Base-by-base conservation (phyloP, 2,329 filamentous ascomycete species). In the Fusarium domesticum region DNA sequence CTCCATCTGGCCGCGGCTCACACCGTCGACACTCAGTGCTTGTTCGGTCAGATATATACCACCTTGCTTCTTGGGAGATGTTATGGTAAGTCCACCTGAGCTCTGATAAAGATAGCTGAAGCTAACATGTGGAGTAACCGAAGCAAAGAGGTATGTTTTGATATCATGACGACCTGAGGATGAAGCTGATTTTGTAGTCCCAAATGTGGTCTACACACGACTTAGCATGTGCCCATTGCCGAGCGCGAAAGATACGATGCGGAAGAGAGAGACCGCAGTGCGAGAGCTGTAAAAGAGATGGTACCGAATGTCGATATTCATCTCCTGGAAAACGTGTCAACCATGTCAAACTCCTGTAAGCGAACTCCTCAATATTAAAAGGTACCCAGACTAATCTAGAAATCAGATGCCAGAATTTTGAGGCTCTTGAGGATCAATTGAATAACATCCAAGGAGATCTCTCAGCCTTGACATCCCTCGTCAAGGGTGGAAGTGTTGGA, bases 171-270 rank as follows among this genome's bases (percentile, higher is more conserved):
- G 16, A 10, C 36, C 28, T 17, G n/a, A 42, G 17, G 15, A 15
- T 14, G 18, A 31, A 17, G 38, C 56, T 60, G 35, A 60, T 48
- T 14, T 12, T 17, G 42, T 49, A 60, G 35, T 41, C 50, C 20
- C 58, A 59, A 35, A 60, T 60, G 56, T 60, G 58, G 58, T 60
- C 58, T 11, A 60, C 58, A 10, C 58, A 60, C 31, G 58, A 60
- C 37, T 39, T 60, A 17, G 58, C 58, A 39, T 60, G 58, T 42
- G 58, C 58, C 8, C 58, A 60, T 39, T 60, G 58, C 17, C 56
- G 58, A 35, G 50, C 58, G 28, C 48, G 58, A 18, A 60, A 60
- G 45, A 60, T 60, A 16, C 51, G 58, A 18, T 60, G 58, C 23
- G 58, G 58, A 5, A 50, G 58, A 32, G 58, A 60, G 32, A 56